These are phyloP conservation scores for Asterionellopsis glacialis DNA, from an alignment of 108 stramenopile genomes.

Conservation along the genomic window DNA sequence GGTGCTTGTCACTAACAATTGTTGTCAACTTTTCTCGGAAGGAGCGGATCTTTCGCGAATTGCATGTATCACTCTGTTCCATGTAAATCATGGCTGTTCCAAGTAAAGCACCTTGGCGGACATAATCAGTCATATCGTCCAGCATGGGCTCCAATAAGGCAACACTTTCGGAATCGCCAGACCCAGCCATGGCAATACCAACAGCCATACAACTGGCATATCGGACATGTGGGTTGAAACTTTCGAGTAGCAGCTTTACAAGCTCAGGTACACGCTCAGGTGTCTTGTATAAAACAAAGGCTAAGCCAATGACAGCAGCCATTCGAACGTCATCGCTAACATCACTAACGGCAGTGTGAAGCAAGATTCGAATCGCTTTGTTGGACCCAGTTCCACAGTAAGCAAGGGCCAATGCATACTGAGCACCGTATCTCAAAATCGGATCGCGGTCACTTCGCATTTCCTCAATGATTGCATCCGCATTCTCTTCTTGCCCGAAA, in stretches of 20 bases:
- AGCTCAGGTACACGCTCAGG: conserved; percentile 92
- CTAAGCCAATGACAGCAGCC: conserved; percentile 96
- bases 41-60: conserved; percentile 69
- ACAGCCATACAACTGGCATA: conserved; percentile 99
- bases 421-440: conserved; percentile 96
- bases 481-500: conserved; percentile 95
- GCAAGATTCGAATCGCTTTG: conserved; percentile 91
- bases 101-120: conserved; percentile 96
- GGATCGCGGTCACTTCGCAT: conserved; percentile 95
- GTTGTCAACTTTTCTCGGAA: conserved; percentile 84
- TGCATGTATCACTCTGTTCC: conserved; percentile 91
- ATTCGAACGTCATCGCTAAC: conserved; percentile 98
- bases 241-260: conserved; percentile 93
- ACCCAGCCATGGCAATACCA: conserved; percentile 97
- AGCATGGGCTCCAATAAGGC: conserved; percentile 98
- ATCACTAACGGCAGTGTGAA: conserved; percentile 98
- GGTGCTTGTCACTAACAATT: conserved; percentile 90
- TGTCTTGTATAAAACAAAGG: conserved; percentile 96
- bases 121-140: conserved; percentile 96
- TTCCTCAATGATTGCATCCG: conserved; percentile 94
- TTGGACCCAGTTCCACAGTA: conserved; percentile 98
- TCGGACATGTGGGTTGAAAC: conserved; percentile 99
- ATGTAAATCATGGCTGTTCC: conserved; percentile 97
- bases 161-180: conserved; percentile 90
- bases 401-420: conserved; percentile 94